Conservation (phyloP, 257 asterid species). For the Parsonsia alboflavescens region DNA sequence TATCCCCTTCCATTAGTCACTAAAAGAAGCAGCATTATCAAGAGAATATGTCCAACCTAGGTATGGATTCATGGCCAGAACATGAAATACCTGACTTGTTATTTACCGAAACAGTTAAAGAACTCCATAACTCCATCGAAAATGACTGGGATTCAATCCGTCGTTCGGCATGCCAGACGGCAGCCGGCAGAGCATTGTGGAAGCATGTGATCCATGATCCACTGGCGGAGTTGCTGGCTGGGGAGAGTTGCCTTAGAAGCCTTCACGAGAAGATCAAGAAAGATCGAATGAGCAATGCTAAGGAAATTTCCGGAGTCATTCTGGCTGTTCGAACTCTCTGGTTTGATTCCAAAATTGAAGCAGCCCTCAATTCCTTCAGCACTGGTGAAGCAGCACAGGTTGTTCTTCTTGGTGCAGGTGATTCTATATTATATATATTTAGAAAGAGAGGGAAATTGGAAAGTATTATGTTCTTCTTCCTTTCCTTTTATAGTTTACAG, state of each 20-base stretch:
- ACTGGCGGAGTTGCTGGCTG: conserved; percentile 80
- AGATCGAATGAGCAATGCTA: conserved; percentile 68
- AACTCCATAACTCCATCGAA: conserved; percentile 58
- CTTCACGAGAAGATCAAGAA: conserved; percentile 81
- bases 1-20: conserved; percentile 23
- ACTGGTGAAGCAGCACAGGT: conserved; percentile 69
- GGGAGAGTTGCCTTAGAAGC: conserved; percentile 63
- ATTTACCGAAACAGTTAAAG: conserved; percentile 39
- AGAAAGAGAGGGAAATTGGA: not conserved
- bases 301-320: conserved; percentile 84
- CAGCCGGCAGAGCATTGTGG: conserved; percentile 95
- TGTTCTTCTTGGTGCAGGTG: conserved; percentile 97
- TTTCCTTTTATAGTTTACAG: not conserved
- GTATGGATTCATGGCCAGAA: conserved; percentile 49
- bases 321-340: conserved; percentile 91
- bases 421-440: not conserved
- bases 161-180: conserved; percentile 87
- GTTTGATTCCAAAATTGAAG: conserved; percentile 82
- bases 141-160: conserved; percentile 67
- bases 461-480: not conserved
- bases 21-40: conserved; percentile 16
- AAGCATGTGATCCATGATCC: conserved; percentile 68
- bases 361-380: conserved; percentile 56
- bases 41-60: conserved; percentile 42
- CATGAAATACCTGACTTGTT: conserved; percentile 50